phyloP scores from a whole-genome alignment of 768 basidiomycete genomes.

The Tulasnella calospora region DNA sequence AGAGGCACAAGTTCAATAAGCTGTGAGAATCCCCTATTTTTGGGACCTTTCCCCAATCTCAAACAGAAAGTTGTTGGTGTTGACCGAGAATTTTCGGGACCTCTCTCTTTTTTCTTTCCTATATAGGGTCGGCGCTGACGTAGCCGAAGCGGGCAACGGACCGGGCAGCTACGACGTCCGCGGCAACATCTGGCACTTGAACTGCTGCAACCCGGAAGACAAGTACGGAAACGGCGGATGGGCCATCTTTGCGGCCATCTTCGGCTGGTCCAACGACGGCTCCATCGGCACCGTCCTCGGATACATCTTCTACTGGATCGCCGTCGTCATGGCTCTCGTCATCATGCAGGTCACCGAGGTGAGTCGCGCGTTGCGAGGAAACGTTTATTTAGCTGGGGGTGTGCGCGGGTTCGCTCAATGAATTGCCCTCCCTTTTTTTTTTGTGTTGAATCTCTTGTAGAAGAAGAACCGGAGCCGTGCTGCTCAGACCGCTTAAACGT shows the following conservation, averaged over 20 bases:
- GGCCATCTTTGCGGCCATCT: conserved; percentile 77
- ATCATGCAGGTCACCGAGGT: conserved; percentile 16
- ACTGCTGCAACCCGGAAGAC: conserved; percentile 69
- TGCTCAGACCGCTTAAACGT: too few relatives aligned
- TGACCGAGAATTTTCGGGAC: background rate
- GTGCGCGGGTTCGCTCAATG: background rate
- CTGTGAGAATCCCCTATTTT: conserved; percentile 39
- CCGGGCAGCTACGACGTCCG: conserved; percentile 79
- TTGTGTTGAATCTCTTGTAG: too few relatives aligned
- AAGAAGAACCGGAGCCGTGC: too few relatives aligned
- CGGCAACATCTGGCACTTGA: conserved; percentile 82
- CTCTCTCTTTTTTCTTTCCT: background rate
- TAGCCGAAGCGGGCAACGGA: conserved; percentile 50
- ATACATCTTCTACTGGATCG: conserved; percentile 91
- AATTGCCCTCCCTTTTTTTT: too few relatives aligned
- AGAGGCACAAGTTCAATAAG: conserved; percentile 59
- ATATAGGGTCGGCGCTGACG: conserved; percentile 58
- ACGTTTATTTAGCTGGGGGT: background rate
- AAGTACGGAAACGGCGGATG: conserved; percentile 52
- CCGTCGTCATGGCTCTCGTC: conserved; percentile 49
- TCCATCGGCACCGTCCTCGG: conserved; percentile 76
- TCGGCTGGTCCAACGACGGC: conserved; percentile 86
- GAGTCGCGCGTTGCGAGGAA: background rate
- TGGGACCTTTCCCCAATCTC: background rate
- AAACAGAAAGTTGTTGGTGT: background rate